Evolutionary conservation across 23 red algal genomes (phyloP).

Genomic region (Cyanidioschyzon merolae): DNA sequence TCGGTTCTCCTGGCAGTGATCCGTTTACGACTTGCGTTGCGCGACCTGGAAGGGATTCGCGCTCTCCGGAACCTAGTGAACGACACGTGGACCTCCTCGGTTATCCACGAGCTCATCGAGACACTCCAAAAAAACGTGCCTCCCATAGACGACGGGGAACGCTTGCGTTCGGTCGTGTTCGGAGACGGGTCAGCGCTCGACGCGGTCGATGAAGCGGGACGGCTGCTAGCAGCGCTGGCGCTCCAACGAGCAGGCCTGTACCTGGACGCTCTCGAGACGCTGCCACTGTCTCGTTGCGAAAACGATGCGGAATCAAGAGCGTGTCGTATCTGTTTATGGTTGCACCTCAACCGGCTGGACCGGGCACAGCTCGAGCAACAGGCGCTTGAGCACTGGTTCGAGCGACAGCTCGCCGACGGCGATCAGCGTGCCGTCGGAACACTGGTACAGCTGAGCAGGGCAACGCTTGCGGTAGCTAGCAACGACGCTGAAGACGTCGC

Average conservation of each 20-base stretch:
- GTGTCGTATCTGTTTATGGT: not conserved
- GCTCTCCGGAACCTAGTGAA: not conserved
- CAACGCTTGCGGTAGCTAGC: not conserved
- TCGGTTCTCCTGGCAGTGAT: not conserved
- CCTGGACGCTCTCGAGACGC: not conserved
- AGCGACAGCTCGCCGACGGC: not conserved
- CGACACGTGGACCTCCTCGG: not conserved
- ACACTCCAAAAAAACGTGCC: not conserved
- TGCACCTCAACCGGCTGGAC: not conserved
- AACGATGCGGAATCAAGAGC: not conserved
- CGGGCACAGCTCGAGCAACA: not conserved
- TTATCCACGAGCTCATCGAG: not conserved
- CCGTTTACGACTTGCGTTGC: not conserved
- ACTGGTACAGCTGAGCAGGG: not conserved
- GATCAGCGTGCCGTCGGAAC: not conserved
- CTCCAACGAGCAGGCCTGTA: not conserved
- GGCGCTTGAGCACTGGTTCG: not conserved
- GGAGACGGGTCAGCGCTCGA: not conserved
- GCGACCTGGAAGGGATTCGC: not conserved
- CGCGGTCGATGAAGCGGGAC: not conserved
- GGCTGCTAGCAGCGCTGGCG: not conserved
- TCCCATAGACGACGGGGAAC: not conserved
- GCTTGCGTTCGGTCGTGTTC: not conserved
- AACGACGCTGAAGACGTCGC: conserved; percentile 32
- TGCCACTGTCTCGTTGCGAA: not conserved